A percentile compares a stretch with the other conserved stretches of the same genome.
These are phyloP conservation scores for Ceratocystis albifundus DNA, from an alignment of 2,329 filamentous ascomycete species.

Conservation along the genomic window DNA sequence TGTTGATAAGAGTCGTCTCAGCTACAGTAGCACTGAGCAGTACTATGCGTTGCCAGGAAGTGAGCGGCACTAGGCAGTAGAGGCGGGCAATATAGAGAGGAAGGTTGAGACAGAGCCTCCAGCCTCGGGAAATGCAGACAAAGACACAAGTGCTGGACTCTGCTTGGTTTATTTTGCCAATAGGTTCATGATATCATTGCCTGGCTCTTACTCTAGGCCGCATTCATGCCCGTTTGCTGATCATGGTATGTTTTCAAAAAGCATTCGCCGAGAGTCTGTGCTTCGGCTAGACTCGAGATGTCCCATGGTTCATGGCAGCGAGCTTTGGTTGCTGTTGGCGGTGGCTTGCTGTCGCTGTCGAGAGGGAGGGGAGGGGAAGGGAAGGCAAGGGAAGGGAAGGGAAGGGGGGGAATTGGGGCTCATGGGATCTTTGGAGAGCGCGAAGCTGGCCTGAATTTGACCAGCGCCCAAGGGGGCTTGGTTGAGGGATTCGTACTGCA, in stretches of 20 bases:
- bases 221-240: constrained; percentile 5
- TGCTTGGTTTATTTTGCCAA: not conserved
- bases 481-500: not conserved
- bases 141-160: not conserved
- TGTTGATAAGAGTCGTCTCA: not conserved
- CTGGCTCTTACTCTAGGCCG: not conserved
- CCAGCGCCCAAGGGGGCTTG: not conserved
- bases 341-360: not conserved
- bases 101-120: not conserved
- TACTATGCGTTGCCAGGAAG: not conserved
- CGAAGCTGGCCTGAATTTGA: not conserved
- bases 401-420: not conserved
- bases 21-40: no score
- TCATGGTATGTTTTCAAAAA: constrained; percentile 1
- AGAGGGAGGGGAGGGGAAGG: not conserved
- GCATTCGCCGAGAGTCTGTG: not conserved
- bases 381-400: not conserved
- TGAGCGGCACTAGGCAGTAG: not conserved
- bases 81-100: no score
- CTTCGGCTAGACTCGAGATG: not conserved
- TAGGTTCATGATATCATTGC: not conserved
- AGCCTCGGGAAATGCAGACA: not conserved
- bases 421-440: not conserved
- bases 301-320: not conserved
- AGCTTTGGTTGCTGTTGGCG: not conserved